Conservation (phyloP, 1,139 yeast species). For the Arxiozyma bovina region DNA sequence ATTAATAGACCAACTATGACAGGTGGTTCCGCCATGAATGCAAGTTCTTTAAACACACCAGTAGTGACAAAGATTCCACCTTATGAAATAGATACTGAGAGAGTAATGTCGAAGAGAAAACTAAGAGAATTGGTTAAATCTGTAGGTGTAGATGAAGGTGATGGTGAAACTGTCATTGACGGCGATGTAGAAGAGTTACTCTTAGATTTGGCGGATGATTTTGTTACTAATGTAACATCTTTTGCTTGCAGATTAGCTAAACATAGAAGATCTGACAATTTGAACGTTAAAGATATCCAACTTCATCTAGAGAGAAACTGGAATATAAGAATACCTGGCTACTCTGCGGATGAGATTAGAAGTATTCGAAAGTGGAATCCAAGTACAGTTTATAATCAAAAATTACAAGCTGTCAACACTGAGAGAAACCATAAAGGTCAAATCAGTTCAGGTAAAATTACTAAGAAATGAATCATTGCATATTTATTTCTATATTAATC, state of each 20-base stretch:
- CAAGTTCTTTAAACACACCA: slow-evolving; percentile 62
- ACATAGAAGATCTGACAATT: slow-evolving; percentile 80
- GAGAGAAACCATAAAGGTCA: slow-evolving; percentile 11
- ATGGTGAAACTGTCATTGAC: slow-evolving; percentile 82
- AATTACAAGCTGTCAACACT: slow-evolving; percentile 50
- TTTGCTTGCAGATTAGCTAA: slow-evolving; percentile 94
- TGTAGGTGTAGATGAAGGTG: slow-evolving; percentile 77
- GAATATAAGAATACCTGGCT: slow-evolving; percentile 93
- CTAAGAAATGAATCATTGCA: not conserved
- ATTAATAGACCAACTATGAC: slow-evolving; percentile 71
- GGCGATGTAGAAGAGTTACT: slow-evolving; percentile 92
- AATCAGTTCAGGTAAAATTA: not conserved
- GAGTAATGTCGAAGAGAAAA: slow-evolving; percentile 83
- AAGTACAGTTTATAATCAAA: slow-evolving; percentile 59
- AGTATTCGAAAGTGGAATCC: slow-evolving; percentile 78
- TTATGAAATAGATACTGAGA: slow-evolving; percentile 72
- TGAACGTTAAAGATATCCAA: slow-evolving; percentile 86
- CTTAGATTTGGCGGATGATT: slow-evolving; percentile 91
- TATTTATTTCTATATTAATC: not conserved
- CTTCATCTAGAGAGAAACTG: slow-evolving; percentile 88
- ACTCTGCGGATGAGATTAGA: slow-evolving; percentile 81
- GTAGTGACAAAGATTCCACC: slow-evolving; percentile 68
- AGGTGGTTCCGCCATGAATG: slow-evolving; percentile 76
- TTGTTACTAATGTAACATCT: slow-evolving; percentile 78
- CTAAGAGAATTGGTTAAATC: slow-evolving; percentile 75